Percentiles rank a stretch among this genome's conserved stretches.
Evolutionary conservation across 371 early-diverging fungal genomes (phyloP).

Genomic region (Mortierella sp.): DNA sequence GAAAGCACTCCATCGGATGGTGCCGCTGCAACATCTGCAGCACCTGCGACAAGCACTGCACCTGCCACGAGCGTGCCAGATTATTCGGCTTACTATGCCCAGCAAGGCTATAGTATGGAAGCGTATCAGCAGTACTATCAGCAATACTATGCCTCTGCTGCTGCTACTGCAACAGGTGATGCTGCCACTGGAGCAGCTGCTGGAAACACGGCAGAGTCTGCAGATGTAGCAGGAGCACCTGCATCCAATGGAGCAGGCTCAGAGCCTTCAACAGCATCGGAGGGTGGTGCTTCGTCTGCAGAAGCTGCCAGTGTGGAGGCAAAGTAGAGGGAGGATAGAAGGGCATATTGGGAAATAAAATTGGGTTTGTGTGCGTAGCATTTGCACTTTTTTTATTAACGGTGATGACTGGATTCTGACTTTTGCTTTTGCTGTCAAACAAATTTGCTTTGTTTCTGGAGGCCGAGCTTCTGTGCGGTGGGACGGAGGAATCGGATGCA

Average conservation of each 20-base stretch:
- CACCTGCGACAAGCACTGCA: constrained; percentile 10
- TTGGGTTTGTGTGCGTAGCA: too few species aligned
- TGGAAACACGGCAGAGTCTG: neutral
- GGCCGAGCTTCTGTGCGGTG: too few species aligned
- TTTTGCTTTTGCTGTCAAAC: too few species aligned
- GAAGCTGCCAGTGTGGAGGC: too few species aligned
- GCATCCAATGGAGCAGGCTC: neutral
- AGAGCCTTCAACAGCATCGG: neutral
- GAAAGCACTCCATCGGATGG: neutral
- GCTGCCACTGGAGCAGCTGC: constrained; percentile 3
- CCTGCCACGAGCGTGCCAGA: constrained; percentile 10
- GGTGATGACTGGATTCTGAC: too few species aligned
- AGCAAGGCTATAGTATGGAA: constrained; percentile 43
- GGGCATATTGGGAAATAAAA: too few species aligned
- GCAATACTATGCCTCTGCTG: constrained; percentile 33
- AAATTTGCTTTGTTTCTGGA: too few species aligned
- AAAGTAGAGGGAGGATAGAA: neutral
- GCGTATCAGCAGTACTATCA: constrained; percentile 50
- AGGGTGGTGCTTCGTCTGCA: constrained; percentile 4
- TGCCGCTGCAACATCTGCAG: neutral
- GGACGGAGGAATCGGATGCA: too few species aligned
- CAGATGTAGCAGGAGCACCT: constrained; percentile 5
- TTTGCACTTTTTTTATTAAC: too few species aligned
- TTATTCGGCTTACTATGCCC: constrained; percentile 51
- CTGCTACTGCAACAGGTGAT: constrained; percentile 6